Evolutionary conservation across 148 eudicot species (phyloP).

Genomic region (Camellia granthamiana): DNA sequence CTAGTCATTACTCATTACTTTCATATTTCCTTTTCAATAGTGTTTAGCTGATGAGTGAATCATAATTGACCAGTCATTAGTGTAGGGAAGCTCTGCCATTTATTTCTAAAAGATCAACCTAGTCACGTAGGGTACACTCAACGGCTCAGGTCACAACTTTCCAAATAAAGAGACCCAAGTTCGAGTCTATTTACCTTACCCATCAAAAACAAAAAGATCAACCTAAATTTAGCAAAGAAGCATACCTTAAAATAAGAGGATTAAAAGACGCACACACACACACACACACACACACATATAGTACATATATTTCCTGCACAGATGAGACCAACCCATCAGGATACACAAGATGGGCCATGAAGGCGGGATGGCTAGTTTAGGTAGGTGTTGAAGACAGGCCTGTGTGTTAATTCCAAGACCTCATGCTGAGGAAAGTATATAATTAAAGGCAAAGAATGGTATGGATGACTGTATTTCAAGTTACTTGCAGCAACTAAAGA

Average conservation of each 20-base stretch:
- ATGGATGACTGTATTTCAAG: no score
- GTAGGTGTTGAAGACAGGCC: no score
- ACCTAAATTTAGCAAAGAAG: neutral
- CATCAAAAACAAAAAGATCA: no score
- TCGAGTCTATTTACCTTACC: no score
- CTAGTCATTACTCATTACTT: neutral
- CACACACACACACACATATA: neutral
- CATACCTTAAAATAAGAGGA: neutral
- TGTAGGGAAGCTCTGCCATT: neutral
- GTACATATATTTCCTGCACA: neutral
- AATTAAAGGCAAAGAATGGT: no score
- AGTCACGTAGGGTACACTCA: no score
- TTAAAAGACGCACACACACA: neutral
- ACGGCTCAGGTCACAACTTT: no score
- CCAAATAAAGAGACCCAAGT: no score
- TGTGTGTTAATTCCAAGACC: no score
- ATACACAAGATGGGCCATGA: neutral
- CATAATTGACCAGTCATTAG: neutral
- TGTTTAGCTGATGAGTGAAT: neutral
- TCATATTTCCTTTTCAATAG: neutral
- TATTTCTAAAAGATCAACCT: neutral
- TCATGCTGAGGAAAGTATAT: no score
- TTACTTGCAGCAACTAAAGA: no score
- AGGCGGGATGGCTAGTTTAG: no score
- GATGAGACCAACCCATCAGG: neutral